Evolutionary conservation across 2,329 filamentous ascomycete species (phyloP).

Genomic region (Calonectria henricotiae): DNA sequence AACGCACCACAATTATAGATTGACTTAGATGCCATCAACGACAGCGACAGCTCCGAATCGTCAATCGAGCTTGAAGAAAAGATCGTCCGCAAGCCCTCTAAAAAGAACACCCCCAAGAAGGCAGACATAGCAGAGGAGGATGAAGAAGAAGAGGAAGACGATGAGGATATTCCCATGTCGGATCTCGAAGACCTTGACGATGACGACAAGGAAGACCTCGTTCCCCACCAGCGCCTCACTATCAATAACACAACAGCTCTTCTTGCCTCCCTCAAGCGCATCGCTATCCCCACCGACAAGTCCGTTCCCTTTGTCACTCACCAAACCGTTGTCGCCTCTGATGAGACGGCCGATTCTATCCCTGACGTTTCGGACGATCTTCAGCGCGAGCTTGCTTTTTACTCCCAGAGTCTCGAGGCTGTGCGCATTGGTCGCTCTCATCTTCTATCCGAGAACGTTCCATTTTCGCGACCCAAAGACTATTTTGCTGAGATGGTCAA

Average conservation of each 20-base stretch:
- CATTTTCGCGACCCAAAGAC: slow-evolving; percentile 91
- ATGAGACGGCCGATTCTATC: slow-evolving; percentile 78
- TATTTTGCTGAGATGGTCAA: slow-evolving; percentile 99
- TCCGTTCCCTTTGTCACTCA: slow-evolving; percentile 86
- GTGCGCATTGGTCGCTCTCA: slow-evolving; percentile 81
- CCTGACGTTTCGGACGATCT: slow-evolving; percentile 92
- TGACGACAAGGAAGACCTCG: slow-evolving; percentile 87
- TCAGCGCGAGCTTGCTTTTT: slow-evolving; percentile 92
- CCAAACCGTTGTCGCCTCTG: slow-evolving; percentile 81
- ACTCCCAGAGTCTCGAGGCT: slow-evolving; percentile 88
- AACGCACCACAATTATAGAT: slow-evolving; percentile 56
- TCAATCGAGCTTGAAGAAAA: slow-evolving; percentile 85
- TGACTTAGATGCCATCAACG: slow-evolving; percentile 72
- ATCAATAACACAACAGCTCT: slow-evolving; percentile 98
- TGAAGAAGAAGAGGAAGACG: slow-evolving; percentile 78
- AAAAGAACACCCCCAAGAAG: slow-evolving; percentile 67
- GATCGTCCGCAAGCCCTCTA: slow-evolving; percentile 66
- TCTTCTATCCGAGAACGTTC: slow-evolving; percentile 85
- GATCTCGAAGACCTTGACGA: slow-evolving; percentile 86
- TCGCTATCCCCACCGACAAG: slow-evolving; percentile 76
- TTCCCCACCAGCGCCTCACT: slow-evolving; percentile 92
- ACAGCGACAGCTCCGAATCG: slow-evolving; percentile 77
- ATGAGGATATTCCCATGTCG: slow-evolving; percentile 91
- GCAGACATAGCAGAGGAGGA: slow-evolving; percentile 45
- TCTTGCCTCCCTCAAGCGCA: slow-evolving; percentile 83